Evolutionary conservation across 768 basidiomycete species (phyloP).

Genomic region (Phanerodontia chrysosporium): DNA sequence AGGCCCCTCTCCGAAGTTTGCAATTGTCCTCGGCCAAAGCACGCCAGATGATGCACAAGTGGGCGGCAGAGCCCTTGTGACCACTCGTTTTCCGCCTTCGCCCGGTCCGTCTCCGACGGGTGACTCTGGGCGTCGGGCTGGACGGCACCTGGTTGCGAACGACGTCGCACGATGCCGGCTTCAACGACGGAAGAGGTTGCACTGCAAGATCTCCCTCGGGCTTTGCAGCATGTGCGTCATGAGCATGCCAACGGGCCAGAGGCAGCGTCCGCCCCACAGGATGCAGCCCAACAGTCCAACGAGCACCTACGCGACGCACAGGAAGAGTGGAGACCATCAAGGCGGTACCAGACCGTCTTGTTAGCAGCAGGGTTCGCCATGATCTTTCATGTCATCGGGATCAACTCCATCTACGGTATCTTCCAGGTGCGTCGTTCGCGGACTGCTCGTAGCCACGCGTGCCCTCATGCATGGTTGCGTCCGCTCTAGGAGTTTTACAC

Average conservation of each 20-base stretch:
- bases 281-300: not conserved
- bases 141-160: too few relatives aligned
- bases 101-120: not conserved
- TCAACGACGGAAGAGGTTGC: not conserved
- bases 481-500: conserved; percentile 40
- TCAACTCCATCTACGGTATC: conserved; percentile 39
- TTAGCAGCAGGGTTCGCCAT: conserved; percentile 39
- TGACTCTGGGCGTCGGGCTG: too few relatives aligned
- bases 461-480: too few relatives aligned
- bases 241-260: not conserved
- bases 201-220: not conserved
- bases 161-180: too few relatives aligned
- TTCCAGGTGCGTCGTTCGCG: conserved; percentile 33
- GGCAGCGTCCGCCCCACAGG: not conserved
- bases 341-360: conserved; percentile 32
- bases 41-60: not conserved
- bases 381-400: conserved; percentile 43
- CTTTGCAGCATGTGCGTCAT: not conserved
- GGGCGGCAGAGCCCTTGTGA: not conserved
- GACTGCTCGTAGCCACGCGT: too few relatives aligned
- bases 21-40: not conserved
- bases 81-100: not conserved
- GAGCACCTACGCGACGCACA: not conserved
- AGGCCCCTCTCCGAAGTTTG: too few relatives aligned
- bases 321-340: conserved; percentile 22